A percentile compares a stretch with the other conserved stretches of the same genome.
Evolutionary conservation across 139 green algal genomes (phyloP).

Genomic region (Chlamydomonas sp.): DNA sequence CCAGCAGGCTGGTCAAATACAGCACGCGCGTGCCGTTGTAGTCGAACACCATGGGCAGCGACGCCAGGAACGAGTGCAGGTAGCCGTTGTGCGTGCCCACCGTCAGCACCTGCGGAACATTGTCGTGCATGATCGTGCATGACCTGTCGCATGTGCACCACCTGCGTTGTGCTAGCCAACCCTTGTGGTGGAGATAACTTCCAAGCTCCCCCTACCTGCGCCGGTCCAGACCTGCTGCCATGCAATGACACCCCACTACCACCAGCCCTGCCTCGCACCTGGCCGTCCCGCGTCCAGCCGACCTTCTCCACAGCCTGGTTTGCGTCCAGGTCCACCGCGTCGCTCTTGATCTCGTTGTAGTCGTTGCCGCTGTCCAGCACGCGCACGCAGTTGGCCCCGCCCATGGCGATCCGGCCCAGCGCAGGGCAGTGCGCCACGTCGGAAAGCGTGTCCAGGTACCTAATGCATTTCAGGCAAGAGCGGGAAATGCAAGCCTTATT

Average conservation of each 20-base stretch:
- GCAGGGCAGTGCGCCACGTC: conserved; percentile 63
- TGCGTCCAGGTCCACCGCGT: conserved; percentile 67
- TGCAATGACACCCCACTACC: not conserved
- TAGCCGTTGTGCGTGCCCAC: conserved; percentile 64
- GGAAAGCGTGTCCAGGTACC: conserved; percentile 58
- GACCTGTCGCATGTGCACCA: too few relatives aligned
- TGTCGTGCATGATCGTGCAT: too few relatives aligned
- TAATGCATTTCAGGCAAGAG: not conserved
- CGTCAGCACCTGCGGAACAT: conserved; percentile 59
- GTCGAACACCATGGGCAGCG: conserved; percentile 71
- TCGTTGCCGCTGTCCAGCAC: conserved; percentile 53
- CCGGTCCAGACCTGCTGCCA: not conserved
- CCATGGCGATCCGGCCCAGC: conserved; percentile 61
- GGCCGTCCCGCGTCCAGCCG: conserved; percentile 70
- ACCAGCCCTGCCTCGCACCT: conserved; percentile 38
- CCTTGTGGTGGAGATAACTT: too few relatives aligned
- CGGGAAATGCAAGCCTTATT: too few relatives aligned
- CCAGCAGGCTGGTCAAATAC: conserved; percentile 74
- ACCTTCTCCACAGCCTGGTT: conserved; percentile 54
- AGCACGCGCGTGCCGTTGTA: conserved; percentile 52
- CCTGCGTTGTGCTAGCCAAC: too few relatives aligned
- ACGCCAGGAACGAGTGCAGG: conserved; percentile 68
- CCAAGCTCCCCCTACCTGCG: too few relatives aligned
- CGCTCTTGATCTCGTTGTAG: conserved; percentile 60
- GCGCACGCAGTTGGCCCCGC: conserved; percentile 60